Evolutionary conservation across 768 basidiomycete genomes (phyloP).

Genomic region (Panaeolus cyanescens): DNA sequence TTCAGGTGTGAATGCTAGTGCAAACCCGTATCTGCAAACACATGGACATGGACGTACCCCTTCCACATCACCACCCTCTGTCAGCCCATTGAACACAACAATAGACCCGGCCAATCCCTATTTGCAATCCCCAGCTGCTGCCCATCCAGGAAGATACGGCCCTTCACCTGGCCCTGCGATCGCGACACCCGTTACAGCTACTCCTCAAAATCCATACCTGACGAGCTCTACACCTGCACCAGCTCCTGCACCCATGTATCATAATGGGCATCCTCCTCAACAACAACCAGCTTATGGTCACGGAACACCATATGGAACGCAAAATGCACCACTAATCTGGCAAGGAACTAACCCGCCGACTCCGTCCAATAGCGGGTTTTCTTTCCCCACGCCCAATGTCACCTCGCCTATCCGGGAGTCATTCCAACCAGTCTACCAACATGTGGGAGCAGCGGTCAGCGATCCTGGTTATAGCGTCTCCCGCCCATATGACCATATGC

Average conservation of each 20-base stretch:
- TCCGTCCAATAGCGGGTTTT: slow-evolving; percentile 15
- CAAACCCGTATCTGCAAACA: background rate
- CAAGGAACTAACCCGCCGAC: slow-evolving; percentile 9
- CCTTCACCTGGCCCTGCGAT: background rate
- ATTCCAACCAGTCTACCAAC: background rate
- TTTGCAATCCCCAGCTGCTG: background rate
- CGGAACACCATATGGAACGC: slow-evolving; percentile 4
- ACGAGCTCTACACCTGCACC: slow-evolving; percentile 4
- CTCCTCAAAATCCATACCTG: slow-evolving; percentile 14
- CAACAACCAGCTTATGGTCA: slow-evolving; percentile 8
- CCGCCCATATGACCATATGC: background rate
- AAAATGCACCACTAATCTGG: slow-evolving; percentile 18
- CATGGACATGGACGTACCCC: slow-evolving; percentile 1
- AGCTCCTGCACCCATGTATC: background rate
- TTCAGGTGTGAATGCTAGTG: background rate
- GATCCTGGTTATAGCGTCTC: background rate
- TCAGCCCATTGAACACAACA: background rate
- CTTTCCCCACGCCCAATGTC: slow-evolving; percentile 34
- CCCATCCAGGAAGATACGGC: background rate
- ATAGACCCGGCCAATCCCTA: background rate
- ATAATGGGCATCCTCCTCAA: background rate
- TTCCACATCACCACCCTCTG: slow-evolving; percentile 2
- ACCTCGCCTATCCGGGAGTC: slow-evolving; percentile 16
- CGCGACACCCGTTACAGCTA: background rate
- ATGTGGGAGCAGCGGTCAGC: background rate